Percentiles rank a stretch among this genome's conserved stretches.
Evolutionary conservation across 768 basidiomycete species (phyloP).

Genomic region (Leucocoprinus leucothites): DNA sequence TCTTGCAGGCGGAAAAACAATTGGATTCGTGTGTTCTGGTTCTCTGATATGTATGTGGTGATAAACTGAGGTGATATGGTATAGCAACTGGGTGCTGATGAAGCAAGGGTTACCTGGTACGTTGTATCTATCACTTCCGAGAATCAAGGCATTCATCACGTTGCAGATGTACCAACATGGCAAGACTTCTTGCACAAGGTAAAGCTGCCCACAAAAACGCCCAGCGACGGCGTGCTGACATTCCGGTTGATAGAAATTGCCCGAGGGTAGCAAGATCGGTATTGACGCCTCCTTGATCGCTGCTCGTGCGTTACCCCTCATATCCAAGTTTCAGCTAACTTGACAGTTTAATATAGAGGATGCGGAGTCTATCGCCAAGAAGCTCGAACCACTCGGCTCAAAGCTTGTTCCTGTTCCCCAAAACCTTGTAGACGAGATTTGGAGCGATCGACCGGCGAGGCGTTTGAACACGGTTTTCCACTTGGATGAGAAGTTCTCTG

Average conservation of each 20-base stretch:
- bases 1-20: slow-evolving; percentile 88
- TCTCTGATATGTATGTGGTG: neutral
- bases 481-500: slow-evolving; percentile 74
- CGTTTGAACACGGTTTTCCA: slow-evolving; percentile 67
- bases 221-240: neutral
- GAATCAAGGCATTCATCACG: neutral
- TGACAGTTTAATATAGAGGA: slow-evolving; percentile 42
- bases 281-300: slow-evolving; percentile 79
- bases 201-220: neutral
- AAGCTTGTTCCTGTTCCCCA: slow-evolving; percentile 58
- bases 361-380: slow-evolving; percentile 56
- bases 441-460: slow-evolving; percentile 69
- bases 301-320: slow-evolving; percentile 41
- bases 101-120: slow-evolving; percentile 83
- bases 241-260: slow-evolving; percentile 47
- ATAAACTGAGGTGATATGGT: neutral
- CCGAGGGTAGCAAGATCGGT: slow-evolving; percentile 63
- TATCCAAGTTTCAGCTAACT: neutral
- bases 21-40: slow-evolving; percentile 62
- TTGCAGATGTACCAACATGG: slow-evolving; percentile 82
- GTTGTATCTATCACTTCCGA: slow-evolving; percentile 1
- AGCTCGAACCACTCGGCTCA: slow-evolving; percentile 53
- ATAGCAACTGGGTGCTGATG: slow-evolving; percentile 90
- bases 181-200: slow-evolving; percentile 82
- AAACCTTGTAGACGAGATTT: slow-evolving; percentile 81